Base-by-base conservation (phyloP, 352 stramenopile genomes). In the Globisporangium echinulatum region DNA sequence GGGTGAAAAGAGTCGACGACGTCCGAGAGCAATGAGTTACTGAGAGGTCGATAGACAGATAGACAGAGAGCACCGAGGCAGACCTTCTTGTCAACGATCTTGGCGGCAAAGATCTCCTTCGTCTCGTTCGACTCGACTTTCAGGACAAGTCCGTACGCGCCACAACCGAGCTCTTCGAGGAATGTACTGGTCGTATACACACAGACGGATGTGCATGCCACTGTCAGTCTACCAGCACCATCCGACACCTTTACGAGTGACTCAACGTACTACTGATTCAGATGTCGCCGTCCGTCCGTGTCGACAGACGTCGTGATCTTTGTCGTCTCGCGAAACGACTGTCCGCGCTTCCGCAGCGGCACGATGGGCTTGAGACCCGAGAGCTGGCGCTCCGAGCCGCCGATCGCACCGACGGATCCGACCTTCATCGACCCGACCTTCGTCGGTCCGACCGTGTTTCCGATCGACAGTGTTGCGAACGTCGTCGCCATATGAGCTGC, bases 71-170 rank as follows among this genome's bases (percentile, higher is more conserved):
- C 25, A 33, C 25, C 25, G 2, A 33, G 25, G 25, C 14, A 15
- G 19, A 69, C 68, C 63, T 80, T 85, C 55, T 93, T 93, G 62
- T 93, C 71, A 17, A 93, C 80, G 10, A 79, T 82, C 56, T 93
- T 93, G 25, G 77, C 74, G 0, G 84, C 84, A 50, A 89, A 88
- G 17, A 82, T 57, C 67, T 90, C 75, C 49, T 84, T 85, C 0
- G 74, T 87, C 7, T 92, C 80, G 50, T 68, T 87, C 33, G 70
- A 83, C 52, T 87, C 63, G 15, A 85, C 82, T 59, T 87, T 88
- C 13, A 86, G 63, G 3, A 91, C 84, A 36, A 87, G 51, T 7
- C 82, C 82, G 46, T 90, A 93, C n/a, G 82, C 80, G 44, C 84
- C 84, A 37, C 76, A 75, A 13, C 84, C 84, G 8, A 93, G 68